These are phyloP conservation scores for Annona cherimola DNA, from an alignment of 164 flowering plant genomes.

Conservation along the genomic window DNA sequence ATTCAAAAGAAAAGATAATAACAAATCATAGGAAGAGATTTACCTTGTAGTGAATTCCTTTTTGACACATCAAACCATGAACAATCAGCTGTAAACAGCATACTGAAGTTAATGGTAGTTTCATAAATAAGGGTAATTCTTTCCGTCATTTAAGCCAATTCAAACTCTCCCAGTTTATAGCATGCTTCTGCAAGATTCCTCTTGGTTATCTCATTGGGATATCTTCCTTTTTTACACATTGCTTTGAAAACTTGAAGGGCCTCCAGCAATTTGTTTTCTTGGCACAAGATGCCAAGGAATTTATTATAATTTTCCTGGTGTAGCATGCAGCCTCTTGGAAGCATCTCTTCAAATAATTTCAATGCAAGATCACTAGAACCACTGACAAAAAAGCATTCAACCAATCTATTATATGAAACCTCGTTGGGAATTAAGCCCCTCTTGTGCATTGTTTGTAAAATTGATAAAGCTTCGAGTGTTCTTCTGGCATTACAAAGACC, in stretches of 20 bases:
- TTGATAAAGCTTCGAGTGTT: slow-evolving; percentile 41
- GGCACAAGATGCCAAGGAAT: slow-evolving; percentile 31
- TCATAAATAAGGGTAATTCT: slow-evolving; percentile 11
- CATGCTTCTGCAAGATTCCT: slow-evolving; percentile 13
- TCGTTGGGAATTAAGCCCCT: slow-evolving; percentile 43
- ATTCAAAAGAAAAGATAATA: too few relatives aligned
- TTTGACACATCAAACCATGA: too few relatives aligned
- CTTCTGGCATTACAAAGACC: slow-evolving; percentile 44
- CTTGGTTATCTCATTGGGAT: slow-evolving; percentile 15
- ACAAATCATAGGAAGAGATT: too few relatives aligned
- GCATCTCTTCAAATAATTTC: slow-evolving; percentile 45
- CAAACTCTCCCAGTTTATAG: slow-evolving; percentile 13
- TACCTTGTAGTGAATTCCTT: too few relatives aligned
- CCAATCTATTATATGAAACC: slow-evolving; percentile 33
- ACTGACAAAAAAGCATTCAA: slow-evolving; percentile 27
- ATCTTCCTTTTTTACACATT: slow-evolving; percentile 25
- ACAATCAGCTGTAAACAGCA: too few relatives aligned
- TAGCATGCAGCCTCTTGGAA: slow-evolving; percentile 29
- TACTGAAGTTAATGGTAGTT: neutral
- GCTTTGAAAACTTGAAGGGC: slow-evolving; percentile 24
- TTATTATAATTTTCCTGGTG: slow-evolving; percentile 17
- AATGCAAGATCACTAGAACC: slow-evolving; percentile 31
- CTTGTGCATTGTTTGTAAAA: slow-evolving; percentile 43
- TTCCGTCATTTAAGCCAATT: slow-evolving; percentile 10
- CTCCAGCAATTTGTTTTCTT: slow-evolving; percentile 30